These are phyloP conservation scores for Collybia mongolica DNA, from an alignment of 768 basidiomycete species.

Conservation along the genomic window DNA sequence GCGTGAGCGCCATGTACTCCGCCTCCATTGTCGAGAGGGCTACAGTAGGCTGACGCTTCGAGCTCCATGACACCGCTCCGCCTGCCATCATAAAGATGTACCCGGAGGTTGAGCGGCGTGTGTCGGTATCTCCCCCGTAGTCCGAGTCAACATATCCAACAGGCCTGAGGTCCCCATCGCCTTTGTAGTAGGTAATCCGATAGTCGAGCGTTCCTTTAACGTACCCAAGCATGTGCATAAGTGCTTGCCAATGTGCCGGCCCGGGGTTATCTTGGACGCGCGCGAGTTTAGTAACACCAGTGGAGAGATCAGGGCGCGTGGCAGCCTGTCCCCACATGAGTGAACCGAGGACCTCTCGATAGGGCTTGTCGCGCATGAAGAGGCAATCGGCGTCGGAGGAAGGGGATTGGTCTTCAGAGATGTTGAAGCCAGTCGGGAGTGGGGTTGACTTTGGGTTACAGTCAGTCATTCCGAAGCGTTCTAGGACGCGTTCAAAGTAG, in stretches of 20 bases:
- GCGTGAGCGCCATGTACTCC: slow-evolving; percentile 27
- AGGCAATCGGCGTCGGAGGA: slow-evolving; percentile 3
- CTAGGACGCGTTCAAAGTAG: slow-evolving; percentile 8
- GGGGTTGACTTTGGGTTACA: slow-evolving; percentile 16
- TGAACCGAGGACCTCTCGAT: slow-evolving; percentile 19
- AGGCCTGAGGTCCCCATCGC: slow-evolving; percentile 1
- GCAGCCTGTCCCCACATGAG: slow-evolving; percentile 22
- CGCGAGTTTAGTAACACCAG: slow-evolving; percentile 16
- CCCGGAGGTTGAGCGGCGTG: slow-evolving; percentile 21
- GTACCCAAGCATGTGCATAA: slow-evolving; percentile 33
- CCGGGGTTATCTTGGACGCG: slow-evolving; percentile 24
- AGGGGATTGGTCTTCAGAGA: slow-evolving; percentile 10
- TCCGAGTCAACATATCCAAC: slow-evolving; percentile 22
- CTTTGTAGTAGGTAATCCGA: slow-evolving; percentile 17
- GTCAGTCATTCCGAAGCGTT: background rate
- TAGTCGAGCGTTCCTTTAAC: slow-evolving; percentile 29
- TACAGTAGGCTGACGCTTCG: slow-evolving; percentile 28
- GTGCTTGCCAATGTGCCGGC: slow-evolving; percentile 31
- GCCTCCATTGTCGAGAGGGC: slow-evolving; percentile 21
- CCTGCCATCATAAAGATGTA: slow-evolving; percentile 23
- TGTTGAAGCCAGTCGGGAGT: slow-evolving; percentile 16
- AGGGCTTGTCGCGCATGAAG: slow-evolving; percentile 25
- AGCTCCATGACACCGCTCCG: slow-evolving; percentile 26
- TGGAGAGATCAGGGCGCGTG: slow-evolving; percentile 25
- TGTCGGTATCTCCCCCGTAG: slow-evolving; percentile 22